Conservation (phyloP, 192 early-diverging fungal species). For the Piromyces sp. region DNA sequence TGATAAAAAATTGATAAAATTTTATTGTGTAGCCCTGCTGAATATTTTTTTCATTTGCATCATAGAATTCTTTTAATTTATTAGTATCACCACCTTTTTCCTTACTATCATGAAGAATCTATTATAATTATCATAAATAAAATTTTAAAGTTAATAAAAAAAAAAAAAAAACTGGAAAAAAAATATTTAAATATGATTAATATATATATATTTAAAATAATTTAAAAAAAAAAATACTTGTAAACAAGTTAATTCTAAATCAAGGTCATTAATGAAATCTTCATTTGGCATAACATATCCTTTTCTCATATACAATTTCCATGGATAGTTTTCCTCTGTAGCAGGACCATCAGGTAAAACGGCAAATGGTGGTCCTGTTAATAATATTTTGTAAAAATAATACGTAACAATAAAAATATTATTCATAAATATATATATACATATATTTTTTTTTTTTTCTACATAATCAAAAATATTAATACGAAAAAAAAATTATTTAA, state of each 20-base stretch:
- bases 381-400: no score
- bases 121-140: not conserved
- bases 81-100: not conserved
- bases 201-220: no score
- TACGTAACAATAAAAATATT: no score
- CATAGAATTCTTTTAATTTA: not conserved
- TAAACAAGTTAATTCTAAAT: not conserved
- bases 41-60: not conserved
- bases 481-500: no score
- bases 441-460: no score
- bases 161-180: no score
- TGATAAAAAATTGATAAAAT: no score
- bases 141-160: no score
- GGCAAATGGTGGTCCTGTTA: not conserved
- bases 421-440: no score
- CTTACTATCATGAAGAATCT: not conserved
- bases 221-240: not conserved
- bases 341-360: not conserved
- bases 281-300: not conserved
- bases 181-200: no score
- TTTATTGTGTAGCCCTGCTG: no score
- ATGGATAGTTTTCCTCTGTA: not conserved
- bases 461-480: no score
- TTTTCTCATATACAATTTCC: not conserved
- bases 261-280: not conserved